Evolutionary conservation across 1,139 yeast genomes (phyloP).

Genomic region (Pichia sp.): DNA sequence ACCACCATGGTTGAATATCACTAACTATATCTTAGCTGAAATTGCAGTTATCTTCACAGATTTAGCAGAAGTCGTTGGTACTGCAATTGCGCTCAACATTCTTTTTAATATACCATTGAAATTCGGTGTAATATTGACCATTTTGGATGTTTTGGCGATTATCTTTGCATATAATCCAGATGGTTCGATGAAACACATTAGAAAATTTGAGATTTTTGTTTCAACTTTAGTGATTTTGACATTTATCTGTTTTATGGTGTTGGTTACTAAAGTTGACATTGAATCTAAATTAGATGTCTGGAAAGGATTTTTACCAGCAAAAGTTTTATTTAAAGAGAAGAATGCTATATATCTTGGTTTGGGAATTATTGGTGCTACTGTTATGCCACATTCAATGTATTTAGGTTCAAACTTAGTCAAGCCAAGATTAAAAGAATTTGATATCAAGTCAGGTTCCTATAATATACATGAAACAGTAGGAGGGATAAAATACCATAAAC

Average conservation of each 20-base stretch:
- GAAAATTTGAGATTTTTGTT: constrained; percentile 63
- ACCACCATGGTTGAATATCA: constrained; percentile 49
- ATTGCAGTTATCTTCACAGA: constrained; percentile 75
- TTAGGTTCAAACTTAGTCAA: constrained; percentile 74
- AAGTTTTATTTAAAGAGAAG: constrained; percentile 31
- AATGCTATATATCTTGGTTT: constrained; percentile 56
- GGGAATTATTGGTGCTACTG: constrained; percentile 77
- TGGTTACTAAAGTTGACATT: constrained; percentile 47
- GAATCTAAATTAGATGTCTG: constrained; percentile 33
- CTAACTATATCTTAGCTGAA: constrained; percentile 60
- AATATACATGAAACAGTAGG: constrained; percentile 23
- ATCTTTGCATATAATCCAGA: constrained; percentile 62
- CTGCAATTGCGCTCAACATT: constrained; percentile 68
- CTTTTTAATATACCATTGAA: constrained; percentile 61
- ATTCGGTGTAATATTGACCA: constrained; percentile 61
- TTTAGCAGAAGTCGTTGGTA: constrained; percentile 76
- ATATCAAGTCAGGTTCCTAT: constrained; percentile 50
- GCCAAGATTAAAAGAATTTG: constrained; percentile 64
- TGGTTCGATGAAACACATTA: constrained; percentile 58
- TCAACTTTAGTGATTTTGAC: constrained; percentile 56
- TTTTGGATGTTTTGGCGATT: constrained; percentile 64
- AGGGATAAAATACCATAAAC: constrained; percentile 38
- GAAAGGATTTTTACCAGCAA: constrained; percentile 53
- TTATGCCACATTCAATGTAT: constrained; percentile 76
- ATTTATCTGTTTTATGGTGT: constrained; percentile 57